Evolutionary conservation across 2,329 filamentous ascomycete species (phyloP).

Genomic region (Scedosporium apiospermum): DNA sequence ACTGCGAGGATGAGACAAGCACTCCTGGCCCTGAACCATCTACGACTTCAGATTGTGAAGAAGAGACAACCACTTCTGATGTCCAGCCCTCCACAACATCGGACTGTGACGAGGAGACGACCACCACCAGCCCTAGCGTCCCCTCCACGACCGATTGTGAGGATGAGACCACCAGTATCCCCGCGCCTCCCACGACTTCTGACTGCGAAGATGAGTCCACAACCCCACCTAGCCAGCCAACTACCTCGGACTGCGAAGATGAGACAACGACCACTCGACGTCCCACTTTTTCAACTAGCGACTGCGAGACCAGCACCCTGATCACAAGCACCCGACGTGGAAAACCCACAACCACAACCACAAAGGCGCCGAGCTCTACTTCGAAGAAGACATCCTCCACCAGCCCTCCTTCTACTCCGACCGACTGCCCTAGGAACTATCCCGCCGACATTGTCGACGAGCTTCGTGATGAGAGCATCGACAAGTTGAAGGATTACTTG

Average conservation of each 20-base stretch:
- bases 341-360: background rate
- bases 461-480: slow-evolving; percentile 10
- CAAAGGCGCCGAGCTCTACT: background rate
- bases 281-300: background rate
- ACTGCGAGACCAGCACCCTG: background rate
- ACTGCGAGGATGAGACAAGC: background rate
- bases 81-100: too few species aligned
- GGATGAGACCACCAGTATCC: background rate
- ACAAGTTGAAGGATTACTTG: slow-evolving; percentile 8
- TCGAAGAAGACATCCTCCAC: background rate
- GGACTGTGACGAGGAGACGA: background rate
- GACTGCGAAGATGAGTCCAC: background rate
- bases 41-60: background rate
- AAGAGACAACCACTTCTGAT: background rate
- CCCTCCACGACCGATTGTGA: slow-evolving; percentile 1
- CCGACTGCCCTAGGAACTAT: slow-evolving; percentile 4
- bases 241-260: background rate
- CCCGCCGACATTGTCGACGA: slow-evolving; percentile 10
- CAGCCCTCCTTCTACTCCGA: background rate
- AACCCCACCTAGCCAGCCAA: background rate
- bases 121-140: background rate
- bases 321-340: background rate
- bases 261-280: background rate
- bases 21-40: background rate
- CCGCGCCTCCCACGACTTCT: background rate